Conservation (phyloP, 2,329 filamentous ascomycete species). For the Apiospora aurea region DNA sequence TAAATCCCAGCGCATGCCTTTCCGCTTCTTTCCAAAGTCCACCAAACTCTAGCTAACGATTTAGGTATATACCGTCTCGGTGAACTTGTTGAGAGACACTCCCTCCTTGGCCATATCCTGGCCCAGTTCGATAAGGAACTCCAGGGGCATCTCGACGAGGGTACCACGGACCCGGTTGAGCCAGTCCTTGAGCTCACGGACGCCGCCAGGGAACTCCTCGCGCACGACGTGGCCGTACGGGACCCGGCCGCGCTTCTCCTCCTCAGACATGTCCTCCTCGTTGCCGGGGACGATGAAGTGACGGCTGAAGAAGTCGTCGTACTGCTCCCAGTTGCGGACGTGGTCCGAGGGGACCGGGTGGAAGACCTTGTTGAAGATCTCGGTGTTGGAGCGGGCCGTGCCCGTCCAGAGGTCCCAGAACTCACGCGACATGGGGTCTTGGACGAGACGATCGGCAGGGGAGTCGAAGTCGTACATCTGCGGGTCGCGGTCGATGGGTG, state of each 20-base stretch:
- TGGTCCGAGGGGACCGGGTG: slow-evolving; percentile 76
- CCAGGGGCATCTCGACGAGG: slow-evolving; percentile 87
- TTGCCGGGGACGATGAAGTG: slow-evolving; percentile 68
- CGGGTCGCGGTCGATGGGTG: slow-evolving; percentile 71
- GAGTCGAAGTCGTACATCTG: slow-evolving; percentile 80
- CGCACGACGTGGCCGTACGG: slow-evolving; percentile 88
- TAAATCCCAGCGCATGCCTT: not conserved
- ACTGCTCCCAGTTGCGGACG: slow-evolving; percentile 75
- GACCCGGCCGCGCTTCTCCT: slow-evolving; percentile 59
- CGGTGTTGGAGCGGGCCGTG: slow-evolving; percentile 79
- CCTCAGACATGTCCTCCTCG: slow-evolving; percentile 43
- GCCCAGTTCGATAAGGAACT: slow-evolving; percentile 77
- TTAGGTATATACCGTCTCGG: slow-evolving; percentile 74
- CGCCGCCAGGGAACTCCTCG: slow-evolving; percentile 77
- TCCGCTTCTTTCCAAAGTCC: not conserved
- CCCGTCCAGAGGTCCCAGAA: slow-evolving; percentile 77
- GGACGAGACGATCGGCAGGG: slow-evolving; percentile 70
- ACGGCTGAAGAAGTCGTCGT: slow-evolving; percentile 72
- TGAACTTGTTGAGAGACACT: slow-evolving; percentile 73
- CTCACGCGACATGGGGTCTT: slow-evolving; percentile 73
- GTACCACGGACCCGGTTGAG: slow-evolving; percentile 72
- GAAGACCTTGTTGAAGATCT: slow-evolving; percentile 82
- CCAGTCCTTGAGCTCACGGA: slow-evolving; percentile 75
- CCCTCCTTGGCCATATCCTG: slow-evolving; percentile 88
- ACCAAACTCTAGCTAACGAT: slow-evolving; percentile 7